A percentile compares a stretch with the other conserved stretches of the same genome.
These are phyloP conservation scores for Epichloe baconii DNA, from an alignment of 2,329 filamentous ascomycete genomes.

Conservation along the genomic window DNA sequence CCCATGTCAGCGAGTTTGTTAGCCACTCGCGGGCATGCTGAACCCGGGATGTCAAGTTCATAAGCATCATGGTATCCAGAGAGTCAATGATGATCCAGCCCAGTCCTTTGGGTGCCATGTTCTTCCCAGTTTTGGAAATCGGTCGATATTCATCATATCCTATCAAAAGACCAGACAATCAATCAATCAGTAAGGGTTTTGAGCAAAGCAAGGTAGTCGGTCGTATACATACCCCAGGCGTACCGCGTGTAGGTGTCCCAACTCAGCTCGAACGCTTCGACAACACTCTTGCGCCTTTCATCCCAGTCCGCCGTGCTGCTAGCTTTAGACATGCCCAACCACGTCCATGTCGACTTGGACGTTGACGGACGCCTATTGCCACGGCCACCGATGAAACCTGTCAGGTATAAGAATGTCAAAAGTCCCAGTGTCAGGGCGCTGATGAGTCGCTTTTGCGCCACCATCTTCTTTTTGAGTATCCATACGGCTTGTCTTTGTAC, in stretches of 20 bases:
- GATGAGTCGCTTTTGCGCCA: conserved; percentile 52
- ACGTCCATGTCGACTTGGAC: conserved; percentile 34
- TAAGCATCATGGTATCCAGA: conserved; percentile 91
- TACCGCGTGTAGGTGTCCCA: conserved; percentile 89
- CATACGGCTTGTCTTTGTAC: conserved; percentile 99
- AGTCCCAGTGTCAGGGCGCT: conserved; percentile 38
- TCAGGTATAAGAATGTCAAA: conserved; percentile 54
- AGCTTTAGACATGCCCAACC: conserved; percentile 39
- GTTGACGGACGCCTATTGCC: conserved; percentile 21
- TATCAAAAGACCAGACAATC: conserved; percentile 17
- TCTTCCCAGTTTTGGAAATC: conserved; percentile 59
- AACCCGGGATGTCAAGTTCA: conserved; percentile 86
- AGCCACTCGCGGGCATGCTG: conserved; percentile 84
- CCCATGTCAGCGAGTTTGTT: conserved; percentile 63
- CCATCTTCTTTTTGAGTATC: conserved; percentile 43
- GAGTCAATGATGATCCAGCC: conserved; percentile 98
- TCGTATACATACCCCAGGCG: conserved; percentile 68
- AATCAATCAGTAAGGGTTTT: conserved; percentile 14
- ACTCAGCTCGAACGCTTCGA: conserved; percentile 79
- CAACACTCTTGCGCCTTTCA: conserved; percentile 64
- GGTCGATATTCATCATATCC: conserved; percentile 82
- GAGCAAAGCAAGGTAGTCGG: neutral
- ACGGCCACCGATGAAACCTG: conserved; percentile 41
- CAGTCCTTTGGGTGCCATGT: conserved; percentile 81
- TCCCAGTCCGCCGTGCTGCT: conserved; percentile 54